A percentile compares a stretch with the other conserved stretches of the same genome.
phyloP scores from a whole-genome alignment of 1,139 yeast genomes.

The Wickerhamomyces sp. region DNA sequence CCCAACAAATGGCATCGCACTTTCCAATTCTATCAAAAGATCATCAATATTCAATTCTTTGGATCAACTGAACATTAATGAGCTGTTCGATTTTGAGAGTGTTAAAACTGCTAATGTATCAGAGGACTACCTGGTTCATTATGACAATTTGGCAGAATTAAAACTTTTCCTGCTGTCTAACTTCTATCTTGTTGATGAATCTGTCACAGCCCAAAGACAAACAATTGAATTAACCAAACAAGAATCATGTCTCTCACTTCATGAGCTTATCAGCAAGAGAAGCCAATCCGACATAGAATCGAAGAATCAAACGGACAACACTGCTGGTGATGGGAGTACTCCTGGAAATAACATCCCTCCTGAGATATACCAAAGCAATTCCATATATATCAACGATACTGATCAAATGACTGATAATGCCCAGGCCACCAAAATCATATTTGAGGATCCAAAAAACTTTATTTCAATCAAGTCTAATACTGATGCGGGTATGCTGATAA shows the following conservation, averaged over 20 bases:
- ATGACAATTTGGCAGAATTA: conserved; percentile 41
- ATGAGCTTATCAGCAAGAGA: conserved; percentile 15
- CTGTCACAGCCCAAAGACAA: conserved; percentile 14
- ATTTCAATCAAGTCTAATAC: conserved; percentile 28
- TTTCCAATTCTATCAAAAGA: conserved; percentile 15
- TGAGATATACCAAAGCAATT: conserved; percentile 16
- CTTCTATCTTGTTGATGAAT: conserved; percentile 29
- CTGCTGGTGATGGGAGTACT: background rate
- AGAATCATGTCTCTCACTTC: conserved; percentile 19
- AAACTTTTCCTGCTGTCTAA: conserved; percentile 31
- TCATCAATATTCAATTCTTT: conserved; percentile 12
- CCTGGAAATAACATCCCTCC: background rate
- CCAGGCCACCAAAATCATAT: conserved; percentile 19
- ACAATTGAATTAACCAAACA: conserved; percentile 13
- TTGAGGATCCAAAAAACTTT: conserved; percentile 33
- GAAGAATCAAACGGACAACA: background rate
- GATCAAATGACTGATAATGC: conserved; percentile 13
- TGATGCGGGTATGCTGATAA: conserved; percentile 35
- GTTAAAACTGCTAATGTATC: conserved; percentile 29
- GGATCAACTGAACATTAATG: conserved; percentile 19
- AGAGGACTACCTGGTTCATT: conserved; percentile 37
- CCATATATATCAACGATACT: conserved; percentile 17
- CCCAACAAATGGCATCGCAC: background rate
- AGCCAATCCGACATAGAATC: conserved; percentile 1
- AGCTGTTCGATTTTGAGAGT: conserved; percentile 31